phyloP scores from a whole-genome alignment of 2,329 filamentous ascomycete genomes.

The Eutypella sp. region DNA sequence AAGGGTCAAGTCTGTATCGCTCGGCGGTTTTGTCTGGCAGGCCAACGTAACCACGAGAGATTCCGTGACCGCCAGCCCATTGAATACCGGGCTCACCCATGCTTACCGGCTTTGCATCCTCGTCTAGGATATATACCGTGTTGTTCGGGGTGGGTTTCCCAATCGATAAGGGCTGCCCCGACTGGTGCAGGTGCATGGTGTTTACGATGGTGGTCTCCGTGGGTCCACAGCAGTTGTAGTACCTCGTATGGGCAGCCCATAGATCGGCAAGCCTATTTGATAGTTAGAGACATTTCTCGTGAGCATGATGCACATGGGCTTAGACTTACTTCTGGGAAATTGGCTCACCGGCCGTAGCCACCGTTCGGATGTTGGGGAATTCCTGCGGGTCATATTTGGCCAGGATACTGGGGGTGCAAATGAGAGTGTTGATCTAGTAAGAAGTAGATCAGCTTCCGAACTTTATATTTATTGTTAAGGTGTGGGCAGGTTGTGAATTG shows the following conservation, averaged over 20 bases:
- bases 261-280: conserved; percentile 44
- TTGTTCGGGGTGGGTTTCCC: conserved; percentile 54
- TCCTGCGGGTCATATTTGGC: conserved; percentile 41
- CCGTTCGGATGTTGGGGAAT: conserved; percentile 46
- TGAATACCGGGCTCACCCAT: conserved; percentile 46
- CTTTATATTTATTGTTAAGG: background rate
- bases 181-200: conserved; percentile 46
- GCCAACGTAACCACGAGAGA: conserved; percentile 52
- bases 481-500: background rate
- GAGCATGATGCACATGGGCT: background rate
- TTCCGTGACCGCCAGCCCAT: conserved; percentile 53
- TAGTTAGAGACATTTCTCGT: conserved; percentile 1
- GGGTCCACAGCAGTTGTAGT: conserved; percentile 55
- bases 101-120: conserved; percentile 37
- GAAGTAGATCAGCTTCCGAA: background rate
- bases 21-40: conserved; percentile 45
- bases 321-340: conserved; percentile 34
- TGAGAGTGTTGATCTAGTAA: conserved; percentile 44
- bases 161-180: conserved; percentile 45
- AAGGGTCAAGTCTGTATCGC: conserved; percentile 46
- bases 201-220: conserved; percentile 58
- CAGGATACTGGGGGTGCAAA: conserved; percentile 51
- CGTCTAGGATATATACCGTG: conserved; percentile 49
- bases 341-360: conserved; percentile 53
- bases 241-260: conserved; percentile 45